Conservation (phyloP, 2,329 filamentous ascomycete genomes). For the Colletotrichum godetiae region DNA sequence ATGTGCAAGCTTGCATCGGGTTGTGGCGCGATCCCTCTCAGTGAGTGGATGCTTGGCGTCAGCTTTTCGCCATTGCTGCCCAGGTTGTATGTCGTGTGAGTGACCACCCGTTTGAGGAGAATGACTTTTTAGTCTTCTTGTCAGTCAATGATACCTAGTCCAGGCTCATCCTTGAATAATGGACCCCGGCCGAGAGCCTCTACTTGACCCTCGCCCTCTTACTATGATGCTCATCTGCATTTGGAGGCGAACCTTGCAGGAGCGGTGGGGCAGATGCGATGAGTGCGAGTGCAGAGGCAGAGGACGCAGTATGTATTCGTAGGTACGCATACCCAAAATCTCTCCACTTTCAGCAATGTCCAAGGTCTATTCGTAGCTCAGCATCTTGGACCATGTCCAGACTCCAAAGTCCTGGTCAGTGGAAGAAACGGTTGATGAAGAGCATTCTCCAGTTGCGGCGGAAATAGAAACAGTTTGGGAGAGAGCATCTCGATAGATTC, state of each 20-base stretch:
- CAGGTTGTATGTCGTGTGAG: not conserved
- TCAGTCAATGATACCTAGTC: not conserved
- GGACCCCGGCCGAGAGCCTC: not conserved
- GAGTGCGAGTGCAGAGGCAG: not conserved
- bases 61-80: not conserved
- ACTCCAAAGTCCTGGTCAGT: not conserved
- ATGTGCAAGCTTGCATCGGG: constrained; percentile 7
- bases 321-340: no score
- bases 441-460: not conserved
- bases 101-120: not conserved
- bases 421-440: not conserved
- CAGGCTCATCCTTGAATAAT: not conserved
- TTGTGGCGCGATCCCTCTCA: constrained; percentile 4
- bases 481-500: constrained; percentile 3
- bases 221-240: not conserved
- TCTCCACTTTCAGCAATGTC: not conserved
- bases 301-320: not conserved
- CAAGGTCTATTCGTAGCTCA: not conserved
- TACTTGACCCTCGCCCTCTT: not conserved
- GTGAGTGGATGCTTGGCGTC: not conserved
- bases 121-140: not conserved
- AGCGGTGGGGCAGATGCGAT: not conserved
- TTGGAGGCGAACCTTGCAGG: not conserved
- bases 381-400: no score
- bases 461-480: not conserved